phyloP scores from a whole-genome alignment of 352 stramenopile genomes.

The Pythium brassicae region DNA sequence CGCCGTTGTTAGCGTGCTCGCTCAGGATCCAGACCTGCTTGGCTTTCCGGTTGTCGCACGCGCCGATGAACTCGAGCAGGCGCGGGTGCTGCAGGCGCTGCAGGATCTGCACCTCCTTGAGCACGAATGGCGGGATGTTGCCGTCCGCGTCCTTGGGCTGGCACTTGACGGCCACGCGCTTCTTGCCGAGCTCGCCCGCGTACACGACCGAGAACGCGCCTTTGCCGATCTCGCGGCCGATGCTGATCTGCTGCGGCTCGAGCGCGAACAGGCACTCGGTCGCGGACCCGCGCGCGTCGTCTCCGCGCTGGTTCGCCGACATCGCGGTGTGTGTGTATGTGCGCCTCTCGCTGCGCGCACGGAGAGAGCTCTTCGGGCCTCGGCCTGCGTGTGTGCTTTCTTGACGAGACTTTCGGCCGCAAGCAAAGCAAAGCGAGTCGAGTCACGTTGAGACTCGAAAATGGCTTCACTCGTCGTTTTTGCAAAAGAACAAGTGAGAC shows the following conservation, averaged over 20 bases:
- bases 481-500: constrained; percentile 3
- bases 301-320: constrained; percentile 29
- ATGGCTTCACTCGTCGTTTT: constrained; percentile 12
- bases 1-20: constrained; percentile 72
- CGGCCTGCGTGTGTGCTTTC: not conserved
- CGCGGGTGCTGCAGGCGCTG: constrained; percentile 60
- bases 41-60: constrained; percentile 58
- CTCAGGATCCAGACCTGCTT: constrained; percentile 84
- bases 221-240: constrained; percentile 80
- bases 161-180: constrained; percentile 81
- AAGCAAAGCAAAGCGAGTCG: not conserved
- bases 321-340: constrained; percentile 4
- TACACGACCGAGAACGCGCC: constrained; percentile 83
- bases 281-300: constrained; percentile 17
- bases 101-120: constrained; percentile 75
- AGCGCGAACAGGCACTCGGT: constrained; percentile 44
- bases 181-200: constrained; percentile 61
- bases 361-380: not conserved
- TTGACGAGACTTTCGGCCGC: not conserved
- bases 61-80: constrained; percentile 73
- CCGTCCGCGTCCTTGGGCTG: constrained; percentile 76
- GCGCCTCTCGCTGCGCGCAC: not conserved
- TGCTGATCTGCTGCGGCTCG: constrained; percentile 55
- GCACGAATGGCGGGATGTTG: constrained; percentile 65
- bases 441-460: not conserved